phyloP scores from a whole-genome alignment of 177 flowering plant genomes.

The Vitis hybrid region DNA sequence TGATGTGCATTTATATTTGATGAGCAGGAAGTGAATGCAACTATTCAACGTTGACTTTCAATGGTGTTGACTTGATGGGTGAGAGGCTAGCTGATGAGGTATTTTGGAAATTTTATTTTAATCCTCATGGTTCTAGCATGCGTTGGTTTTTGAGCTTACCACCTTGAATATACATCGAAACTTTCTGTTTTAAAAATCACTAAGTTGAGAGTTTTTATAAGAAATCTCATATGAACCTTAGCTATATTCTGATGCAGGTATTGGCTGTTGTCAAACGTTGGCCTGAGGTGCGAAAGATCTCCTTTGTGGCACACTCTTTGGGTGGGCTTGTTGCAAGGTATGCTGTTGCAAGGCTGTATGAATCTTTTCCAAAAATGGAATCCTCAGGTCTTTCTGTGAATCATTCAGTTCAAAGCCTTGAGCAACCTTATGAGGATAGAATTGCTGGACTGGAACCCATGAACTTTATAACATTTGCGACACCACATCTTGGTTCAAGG shows the following conservation, averaged over 20 bases:
- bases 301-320: conserved; percentile 93
- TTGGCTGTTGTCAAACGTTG: conserved; percentile 56
- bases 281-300: conserved; percentile 73
- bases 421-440: conserved; percentile 41
- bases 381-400: conserved; percentile 19
- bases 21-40: conserved; percentile 90
- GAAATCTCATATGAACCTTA: not conserved
- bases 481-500: conserved; percentile 94
- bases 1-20: not conserved
- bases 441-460: conserved; percentile 92
- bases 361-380: conserved; percentile 20
- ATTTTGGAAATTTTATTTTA: conserved; percentile 19
- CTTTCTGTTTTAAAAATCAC: not conserved
- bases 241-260: conserved; percentile 50
- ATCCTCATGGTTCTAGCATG: conserved; percentile 4
- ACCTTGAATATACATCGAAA: not conserved
- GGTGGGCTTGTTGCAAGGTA: conserved; percentile 96
- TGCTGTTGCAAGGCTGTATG: conserved; percentile 80
- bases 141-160: not conserved
- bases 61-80: conserved; percentile 98
- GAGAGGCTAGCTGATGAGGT: conserved; percentile 97
- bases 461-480: conserved; percentile 92
- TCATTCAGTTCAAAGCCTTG: conserved; percentile 19
- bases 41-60: conserved; percentile 73
- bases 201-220: not conserved